Base-by-base conservation (phyloP, 768 basidiomycete genomes). In the Pulveroboletus frians region DNA sequence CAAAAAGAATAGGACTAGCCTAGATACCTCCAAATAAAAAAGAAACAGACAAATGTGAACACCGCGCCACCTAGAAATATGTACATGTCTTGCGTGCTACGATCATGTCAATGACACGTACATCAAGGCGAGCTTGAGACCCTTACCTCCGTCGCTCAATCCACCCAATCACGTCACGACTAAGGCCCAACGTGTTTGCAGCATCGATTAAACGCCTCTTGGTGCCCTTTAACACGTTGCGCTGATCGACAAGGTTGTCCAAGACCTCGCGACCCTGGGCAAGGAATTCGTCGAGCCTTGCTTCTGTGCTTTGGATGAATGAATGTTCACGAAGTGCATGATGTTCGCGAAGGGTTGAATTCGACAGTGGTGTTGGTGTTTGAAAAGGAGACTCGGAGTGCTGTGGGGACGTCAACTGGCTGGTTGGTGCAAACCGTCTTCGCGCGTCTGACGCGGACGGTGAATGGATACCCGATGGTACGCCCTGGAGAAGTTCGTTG, bases 141-240 rank as follows among this genome's bases (percentile, higher is more conserved):
- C 9, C 52, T 53, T 53, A 92, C 93, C 91, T 96, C 68, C 96
- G 76, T 54, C 84, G 79, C 64, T 99, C 96, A 56, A 99, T 94
- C 92, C 94, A 99, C 7, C 89, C 85, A 67, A 99, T 97, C 30
- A 95, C 94, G 63, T 95, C 80, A 52, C 93, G 77, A 67, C 93
- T 93, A 63, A 98, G 70, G 0, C 96, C 96, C 50, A 99, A 70
- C 21, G 92, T 96, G 68, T 96, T 97, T 40, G 94, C 96, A 37
- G 92, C 86, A 63, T 90, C 86, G 49, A 96, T 69, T 43, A 99
- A 69, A 47, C 89, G 77, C 57, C 83, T 78, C 63, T 91, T 87
- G 0, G 96, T 97, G n/a, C 92, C 94, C 69, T 97, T 98, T 50
- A 99, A 73, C 67, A 98, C 82, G 62, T 88, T 88, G 51, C 92